phyloP scores from a whole-genome alignment of 257 asterid genomes.

The Capsicum chinense region DNA sequence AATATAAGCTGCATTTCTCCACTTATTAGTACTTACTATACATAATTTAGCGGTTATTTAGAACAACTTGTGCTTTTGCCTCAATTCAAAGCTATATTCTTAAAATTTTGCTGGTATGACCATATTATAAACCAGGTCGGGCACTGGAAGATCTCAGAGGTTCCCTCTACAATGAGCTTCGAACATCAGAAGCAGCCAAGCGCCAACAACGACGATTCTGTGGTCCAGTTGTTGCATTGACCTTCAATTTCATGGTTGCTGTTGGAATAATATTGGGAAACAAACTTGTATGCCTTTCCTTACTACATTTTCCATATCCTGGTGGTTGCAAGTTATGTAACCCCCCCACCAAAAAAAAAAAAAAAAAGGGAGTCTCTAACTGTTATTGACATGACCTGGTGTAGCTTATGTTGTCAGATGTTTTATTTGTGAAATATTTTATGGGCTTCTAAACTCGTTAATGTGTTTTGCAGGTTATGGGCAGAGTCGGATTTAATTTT shows the following conservation, averaged over 20 bases:
- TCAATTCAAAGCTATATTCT: background rate
- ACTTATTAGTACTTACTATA: background rate
- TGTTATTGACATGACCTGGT: background rate
- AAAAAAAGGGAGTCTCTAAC: background rate
- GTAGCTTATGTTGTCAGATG: background rate
- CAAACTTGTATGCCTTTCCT: constrained; percentile 60
- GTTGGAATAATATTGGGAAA: constrained; percentile 83
- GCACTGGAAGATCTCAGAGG: constrained; percentile 86
- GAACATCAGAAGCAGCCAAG: constrained; percentile 84
- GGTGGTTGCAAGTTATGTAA: background rate
- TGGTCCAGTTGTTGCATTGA: constrained; percentile 75
- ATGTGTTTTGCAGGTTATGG: constrained; percentile 68
- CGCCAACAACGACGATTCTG: constrained; percentile 75
- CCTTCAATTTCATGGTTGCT: constrained; percentile 85
- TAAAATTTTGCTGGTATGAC: background rate
- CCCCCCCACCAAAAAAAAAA: too few species aligned
- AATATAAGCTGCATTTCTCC: background rate
- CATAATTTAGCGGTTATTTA: background rate
- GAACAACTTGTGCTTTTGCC: background rate
- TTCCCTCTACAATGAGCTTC: constrained; percentile 67
- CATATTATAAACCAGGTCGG: constrained; percentile 51
- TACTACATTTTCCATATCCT: background rate
- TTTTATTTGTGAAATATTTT: background rate
- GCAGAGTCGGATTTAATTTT: constrained; percentile 80
- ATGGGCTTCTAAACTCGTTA: background rate